Evolutionary conservation across 2,329 filamentous ascomycete genomes (phyloP), one percentile per base, ranked within the genome.

Genomic region (Fusarium graminum): DNA sequence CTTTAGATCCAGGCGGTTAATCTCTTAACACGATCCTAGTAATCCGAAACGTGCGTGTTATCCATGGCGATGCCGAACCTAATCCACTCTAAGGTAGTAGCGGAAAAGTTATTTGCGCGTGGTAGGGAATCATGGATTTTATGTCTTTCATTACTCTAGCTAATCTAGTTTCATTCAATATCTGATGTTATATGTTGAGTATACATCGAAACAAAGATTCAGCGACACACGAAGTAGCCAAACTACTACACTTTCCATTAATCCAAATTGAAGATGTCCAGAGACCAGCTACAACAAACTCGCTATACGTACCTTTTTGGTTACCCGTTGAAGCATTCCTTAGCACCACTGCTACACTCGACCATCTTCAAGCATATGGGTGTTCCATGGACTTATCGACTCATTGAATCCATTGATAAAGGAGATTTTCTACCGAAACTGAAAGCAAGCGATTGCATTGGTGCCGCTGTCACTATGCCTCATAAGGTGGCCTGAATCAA

Each of bases 381-480:
- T 12, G 29, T 28, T 3, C 39, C 39, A 29, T 52, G 49, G 49
- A 44, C 49, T 4, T 52, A 52, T 6, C 22, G 44, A 12, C 40
- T 52, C 22, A 36, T 52, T 14, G 50, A 52, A 19, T 52, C 50
- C 4, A 19, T 45, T 11, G 29, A 52, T 16, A 52, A 45, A n/a
- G 7, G n/a, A 8, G 39, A 52, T 12, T 52, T 52, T 4, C 26
- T 52, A 16, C 50, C 50, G 29, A 52, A 38, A 1, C 40, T 45
- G 3, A 34, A 45, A 10, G 29, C 29, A 3, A 44, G 9, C 22
- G 22, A 36, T 13, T 52, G 50, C 36, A n/a, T 52, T 3, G 50
- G 50, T 13, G 50, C 50, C 19, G 50, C 50, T 8, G 41, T 53
- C 8, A 53, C 50, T 6, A 53, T 53, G 40, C 50, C 50, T 1